These are phyloP conservation scores for Rhynchosporium graminicola DNA, from an alignment of 2,329 filamentous ascomycete species.

Conservation along the genomic window DNA sequence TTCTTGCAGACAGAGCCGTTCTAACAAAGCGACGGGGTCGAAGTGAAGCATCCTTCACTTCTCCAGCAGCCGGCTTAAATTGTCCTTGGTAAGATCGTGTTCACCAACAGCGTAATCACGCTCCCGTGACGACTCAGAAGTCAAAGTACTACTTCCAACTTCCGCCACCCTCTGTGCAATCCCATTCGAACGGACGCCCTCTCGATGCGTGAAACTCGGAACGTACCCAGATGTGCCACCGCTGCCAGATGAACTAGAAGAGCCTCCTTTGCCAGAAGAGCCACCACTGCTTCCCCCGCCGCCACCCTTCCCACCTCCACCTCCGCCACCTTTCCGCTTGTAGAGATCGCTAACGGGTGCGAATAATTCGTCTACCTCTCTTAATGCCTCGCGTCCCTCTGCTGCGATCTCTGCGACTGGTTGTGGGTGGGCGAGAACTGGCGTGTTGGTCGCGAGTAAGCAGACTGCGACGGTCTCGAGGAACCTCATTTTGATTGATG, in stretches of 20 bases:
- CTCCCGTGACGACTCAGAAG: neutral
- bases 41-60: slow-evolving; percentile 5
- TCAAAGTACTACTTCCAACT: slow-evolving; percentile 29
- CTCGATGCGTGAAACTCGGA: slow-evolving; percentile 24
- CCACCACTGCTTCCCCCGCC: slow-evolving; percentile 20
- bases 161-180: neutral
- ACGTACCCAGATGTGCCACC: slow-evolving; percentile 35
- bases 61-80: slow-evolving; percentile 11
- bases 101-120: neutral
- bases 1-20: neutral
- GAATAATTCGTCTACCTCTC: slow-evolving; percentile 14
- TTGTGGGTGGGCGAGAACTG: slow-evolving; percentile 31
- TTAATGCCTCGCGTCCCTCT: slow-evolving; percentile 24
- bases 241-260: slow-evolving; percentile 20
- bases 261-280: slow-evolving; percentile 21
- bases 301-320: slow-evolving; percentile 50
- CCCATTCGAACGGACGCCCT: neutral
- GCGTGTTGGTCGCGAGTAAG: slow-evolving; percentile 26
- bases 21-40: slow-evolving; percentile 3
- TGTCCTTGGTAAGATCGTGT: neutral
- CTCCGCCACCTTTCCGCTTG: slow-evolving; percentile 63
- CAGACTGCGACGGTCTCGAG: slow-evolving; percentile 23
- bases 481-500: slow-evolving; percentile 28
- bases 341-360: slow-evolving; percentile 47
- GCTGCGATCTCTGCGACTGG: slow-evolving; percentile 26